phyloP scores from a whole-genome alignment of 164 flowering plant genomes.

The Taxillus chinensis region DNA sequence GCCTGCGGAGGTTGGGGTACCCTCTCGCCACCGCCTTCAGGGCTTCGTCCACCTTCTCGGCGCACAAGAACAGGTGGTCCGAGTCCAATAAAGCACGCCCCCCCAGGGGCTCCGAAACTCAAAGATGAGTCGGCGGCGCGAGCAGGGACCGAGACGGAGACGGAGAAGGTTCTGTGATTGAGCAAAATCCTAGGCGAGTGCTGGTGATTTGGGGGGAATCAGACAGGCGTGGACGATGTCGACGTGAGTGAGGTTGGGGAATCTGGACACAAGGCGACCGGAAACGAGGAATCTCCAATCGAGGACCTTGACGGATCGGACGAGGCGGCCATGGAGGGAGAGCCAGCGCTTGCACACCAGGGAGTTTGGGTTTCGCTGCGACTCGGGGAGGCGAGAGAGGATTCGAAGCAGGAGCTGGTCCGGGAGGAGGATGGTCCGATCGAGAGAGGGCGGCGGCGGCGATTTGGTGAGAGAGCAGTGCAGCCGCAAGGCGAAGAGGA shows the following conservation, averaged over 20 bases:
- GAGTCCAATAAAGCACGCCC: background rate
- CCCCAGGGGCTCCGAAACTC: background rate
- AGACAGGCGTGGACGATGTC: background rate
- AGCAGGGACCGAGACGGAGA: background rate
- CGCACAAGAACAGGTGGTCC: background rate
- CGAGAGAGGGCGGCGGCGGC: background rate
- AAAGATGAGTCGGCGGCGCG: too few species aligned
- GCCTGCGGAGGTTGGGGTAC: background rate
- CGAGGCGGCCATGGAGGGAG: background rate
- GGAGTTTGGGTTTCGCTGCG: background rate
- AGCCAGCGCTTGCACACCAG: constrained; percentile 3
- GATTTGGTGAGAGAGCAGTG: background rate
- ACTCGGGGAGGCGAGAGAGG: background rate
- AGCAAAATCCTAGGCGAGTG: background rate
- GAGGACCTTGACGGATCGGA: background rate
- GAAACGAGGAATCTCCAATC: background rate
- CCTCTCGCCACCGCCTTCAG: background rate
- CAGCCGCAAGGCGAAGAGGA: background rate
- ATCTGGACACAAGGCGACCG: background rate
- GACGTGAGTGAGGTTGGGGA: constrained; percentile 1
- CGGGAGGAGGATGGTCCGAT: background rate
- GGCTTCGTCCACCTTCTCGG: background rate
- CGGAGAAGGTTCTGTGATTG: background rate
- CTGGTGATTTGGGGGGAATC: background rate
- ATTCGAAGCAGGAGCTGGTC: constrained; percentile 1